Base-by-base conservation (phyloP, 768 basidiomycete species). In the Gymnopilus junonius region DNA sequence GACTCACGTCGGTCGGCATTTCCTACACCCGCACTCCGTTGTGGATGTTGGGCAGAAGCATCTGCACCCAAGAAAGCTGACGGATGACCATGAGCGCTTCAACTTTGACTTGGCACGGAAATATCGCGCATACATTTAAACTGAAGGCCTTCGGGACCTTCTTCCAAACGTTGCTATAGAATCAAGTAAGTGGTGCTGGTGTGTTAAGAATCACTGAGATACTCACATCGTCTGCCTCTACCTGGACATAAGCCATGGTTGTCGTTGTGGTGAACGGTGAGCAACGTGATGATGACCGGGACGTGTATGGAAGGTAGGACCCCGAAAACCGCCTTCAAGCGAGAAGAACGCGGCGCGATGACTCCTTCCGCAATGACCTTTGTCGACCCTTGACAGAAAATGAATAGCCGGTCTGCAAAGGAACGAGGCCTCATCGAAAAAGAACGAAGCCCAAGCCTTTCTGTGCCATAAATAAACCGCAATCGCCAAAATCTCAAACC, bases 171-270 rank as follows among this genome's bases (percentile, higher is more conserved):
- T 83, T 89, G 65, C 59, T 67, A 7, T 40, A 32, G 17, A 20
- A 17, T 8, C 50, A 14, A 31, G 37, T 29, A 51, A 35, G 35
- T 21, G 15, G 32, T 27, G 0, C n/a, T 34, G n/a, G 50, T 10
- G 46, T 46, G 25, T 29, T n/a, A 53, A 6, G 10, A 20, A 37
- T 7, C 7, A 35, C 14, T 23, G 15, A 8, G 20, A 11, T 32
- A 74, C 83, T 70, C 69, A 89, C 89, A 55, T 91, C 90, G 73
- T 91, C 90, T 29, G 84, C 79, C 63, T 90, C 89, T 61, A 91
- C 87, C 58, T 87, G 80, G 51, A 91, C 87, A 71, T 91, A 91
- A 57, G 89, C 87, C 90, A 91, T 90, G 64, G 60, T 67, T 60
- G 62, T 61, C 54, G 64, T 68, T 58, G 65, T 57, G 25, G 45